Base-by-base conservation (phyloP, 208 protist species). In the Trypanosoma mega region DNA sequence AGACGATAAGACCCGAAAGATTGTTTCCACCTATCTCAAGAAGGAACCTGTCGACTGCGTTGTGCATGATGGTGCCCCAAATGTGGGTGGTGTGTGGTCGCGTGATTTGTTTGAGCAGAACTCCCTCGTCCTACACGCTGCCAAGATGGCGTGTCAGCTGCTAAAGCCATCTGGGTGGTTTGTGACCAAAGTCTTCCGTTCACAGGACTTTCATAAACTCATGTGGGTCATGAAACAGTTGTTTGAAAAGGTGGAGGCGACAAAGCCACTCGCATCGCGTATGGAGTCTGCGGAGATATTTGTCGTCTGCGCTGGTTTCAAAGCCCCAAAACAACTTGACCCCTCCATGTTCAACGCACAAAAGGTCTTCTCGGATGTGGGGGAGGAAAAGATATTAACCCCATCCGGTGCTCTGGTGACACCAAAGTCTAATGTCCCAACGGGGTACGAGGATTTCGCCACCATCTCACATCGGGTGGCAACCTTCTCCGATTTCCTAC, bases 121-220 rank as follows among this genome's bases (percentile, higher is more conserved):
- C 55, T 91, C 98, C 11, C 87, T 99, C 4, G 91, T 96, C 39
- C 82, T 99, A 11, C 66, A 91, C 26, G 86, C 98, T 20, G 74
- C 97, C 3, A 98, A 98, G 76, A 95, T 99, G 72, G 97, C 98
- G 11, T 94, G 87, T 39, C 78, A 98, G 54, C 97, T 99, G 70
- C 78, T 99, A 43, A 72, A 73, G 24, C 62, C 79, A 14, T 83
- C 80, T 27, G 97, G 97, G 37, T 95, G 79, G 79, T 99, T 99
- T 74, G 92, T 99, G 0, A 99, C 98, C n/a, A 99, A 99, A 85
- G 97, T 99, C 8, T 99, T 99, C 86, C 87, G 99, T 36, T 99
- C 97, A 9, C 72, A 90, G 21, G 97, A 99, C 80, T 99, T 99
- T 82, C 96, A 98, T 64, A 90, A 97, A 41, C 85, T 99, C 12